These are phyloP conservation scores for Galeopsis tetrahit DNA, from an alignment of 257 asterid species.

Conservation along the genomic window DNA sequence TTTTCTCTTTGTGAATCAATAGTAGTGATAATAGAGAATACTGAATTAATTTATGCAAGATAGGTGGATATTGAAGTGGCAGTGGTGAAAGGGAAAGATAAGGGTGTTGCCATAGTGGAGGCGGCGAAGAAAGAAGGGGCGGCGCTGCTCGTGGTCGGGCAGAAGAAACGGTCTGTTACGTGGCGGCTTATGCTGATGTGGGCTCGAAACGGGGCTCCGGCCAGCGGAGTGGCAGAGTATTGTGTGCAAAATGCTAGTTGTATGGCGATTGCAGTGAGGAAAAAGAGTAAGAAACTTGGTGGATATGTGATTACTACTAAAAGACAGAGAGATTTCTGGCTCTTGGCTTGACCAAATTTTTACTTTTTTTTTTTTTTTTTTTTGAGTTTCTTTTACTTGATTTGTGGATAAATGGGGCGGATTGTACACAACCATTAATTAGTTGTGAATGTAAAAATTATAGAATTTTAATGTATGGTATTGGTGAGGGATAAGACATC, in stretches of 20 bases:
- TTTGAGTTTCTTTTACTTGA: constrained; percentile 4
- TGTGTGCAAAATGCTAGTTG: constrained; percentile 84
- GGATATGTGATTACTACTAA: constrained; percentile 87
- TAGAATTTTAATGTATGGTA: neutral
- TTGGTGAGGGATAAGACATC: neutral
- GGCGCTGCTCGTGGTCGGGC: constrained; percentile 67
- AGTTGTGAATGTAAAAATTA: constrained; percentile 30
- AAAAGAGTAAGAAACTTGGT: constrained; percentile 79
- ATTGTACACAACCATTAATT: constrained; percentile 21
- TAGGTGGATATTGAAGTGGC: constrained; percentile 60
- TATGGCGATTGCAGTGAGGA: constrained; percentile 86
- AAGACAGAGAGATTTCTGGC: constrained; percentile 84
- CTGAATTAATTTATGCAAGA: constrained; percentile 13
- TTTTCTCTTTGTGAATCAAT: neutral
- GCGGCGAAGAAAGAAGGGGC: constrained; percentile 56
- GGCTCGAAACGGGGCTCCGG: constrained; percentile 53
- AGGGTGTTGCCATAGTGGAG: constrained; percentile 63
- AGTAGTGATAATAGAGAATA: neutral
- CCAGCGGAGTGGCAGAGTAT: constrained; percentile 68
- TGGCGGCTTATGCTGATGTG: constrained; percentile 83
- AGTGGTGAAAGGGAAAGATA: constrained; percentile 72
- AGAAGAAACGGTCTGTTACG: constrained; percentile 65
- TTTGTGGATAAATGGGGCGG: constrained; percentile 11
- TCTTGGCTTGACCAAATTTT: constrained; percentile 61
- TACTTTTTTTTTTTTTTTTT: neutral